A percentile compares a stretch with the other conserved stretches of the same genome.
phyloP scores from a whole-genome alignment of 108 stramenopile species.

The Cyclotella atomus region DNA sequence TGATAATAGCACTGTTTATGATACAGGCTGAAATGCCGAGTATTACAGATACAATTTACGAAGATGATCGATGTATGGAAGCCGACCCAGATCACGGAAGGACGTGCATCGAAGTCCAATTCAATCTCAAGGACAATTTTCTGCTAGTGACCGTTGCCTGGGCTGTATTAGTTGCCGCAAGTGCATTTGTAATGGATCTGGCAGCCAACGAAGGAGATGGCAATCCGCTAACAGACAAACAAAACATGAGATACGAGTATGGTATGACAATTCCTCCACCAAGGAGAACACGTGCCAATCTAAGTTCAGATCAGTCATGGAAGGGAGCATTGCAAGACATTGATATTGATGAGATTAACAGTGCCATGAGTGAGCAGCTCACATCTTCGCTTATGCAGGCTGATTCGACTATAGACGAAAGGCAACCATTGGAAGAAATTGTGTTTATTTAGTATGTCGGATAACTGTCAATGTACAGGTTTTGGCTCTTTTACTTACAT shows the following conservation, averaged over 20 bases:
- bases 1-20: conserved; percentile 75
- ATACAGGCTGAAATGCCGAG: conserved; percentile 82
- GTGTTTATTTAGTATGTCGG: conserved; percentile 26
- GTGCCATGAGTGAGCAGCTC: background rate
- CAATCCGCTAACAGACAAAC: background rate
- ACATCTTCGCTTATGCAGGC: conserved; percentile 18
- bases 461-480: too few relatives aligned
- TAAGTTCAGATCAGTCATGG: conserved; percentile 13
- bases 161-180: conserved; percentile 30
- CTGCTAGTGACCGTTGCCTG: conserved; percentile 29
- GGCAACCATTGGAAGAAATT: conserved; percentile 33
- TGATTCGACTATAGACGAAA: background rate
- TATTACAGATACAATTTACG: conserved; percentile 79
- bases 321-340: conserved; percentile 5
- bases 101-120: conserved; percentile 51
- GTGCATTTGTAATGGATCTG: conserved; percentile 34
- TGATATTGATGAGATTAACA: conserved; percentile 5
- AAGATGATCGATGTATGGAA: conserved; percentile 45
- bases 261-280: conserved; percentile 44
- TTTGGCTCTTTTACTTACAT: too few relatives aligned
- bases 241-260: conserved; percentile 35
- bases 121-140: conserved; percentile 44
- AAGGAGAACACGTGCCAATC: conserved; percentile 14
- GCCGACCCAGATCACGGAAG: conserved; percentile 43
- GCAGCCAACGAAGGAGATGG: conserved; percentile 20